Conservation (phyloP, 164 flowering plant species). For the Magnolia changhungtana region DNA sequence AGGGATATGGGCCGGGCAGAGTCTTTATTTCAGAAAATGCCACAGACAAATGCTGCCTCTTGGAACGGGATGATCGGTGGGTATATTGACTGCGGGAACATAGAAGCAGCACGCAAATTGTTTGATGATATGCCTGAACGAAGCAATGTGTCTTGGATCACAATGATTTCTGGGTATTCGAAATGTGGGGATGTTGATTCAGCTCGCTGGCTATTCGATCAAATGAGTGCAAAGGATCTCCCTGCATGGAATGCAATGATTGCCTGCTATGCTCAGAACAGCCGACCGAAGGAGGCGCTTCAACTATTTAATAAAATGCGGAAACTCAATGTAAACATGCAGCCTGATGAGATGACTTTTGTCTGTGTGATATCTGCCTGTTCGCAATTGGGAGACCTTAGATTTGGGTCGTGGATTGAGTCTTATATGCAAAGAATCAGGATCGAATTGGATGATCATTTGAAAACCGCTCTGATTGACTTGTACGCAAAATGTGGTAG, state of each 20-base stretch:
- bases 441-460: constrained; percentile 40
- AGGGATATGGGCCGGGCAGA: constrained; percentile 29
- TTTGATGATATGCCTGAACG: constrained; percentile 39
- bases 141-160: constrained; percentile 37
- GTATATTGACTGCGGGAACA: constrained; percentile 27
- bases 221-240: constrained; percentile 21
- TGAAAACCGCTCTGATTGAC: constrained; percentile 40
- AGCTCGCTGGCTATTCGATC: constrained; percentile 28
- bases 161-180: constrained; percentile 42
- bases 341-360: constrained; percentile 39
- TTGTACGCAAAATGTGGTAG: constrained; percentile 48
- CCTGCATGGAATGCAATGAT: constrained; percentile 42
- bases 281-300: constrained; percentile 38
- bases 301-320: constrained; percentile 33
- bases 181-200: constrained; percentile 33
- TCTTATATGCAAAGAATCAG: constrained; percentile 26
- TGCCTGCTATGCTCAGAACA: constrained; percentile 41
- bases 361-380: constrained; percentile 38
- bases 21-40: constrained; percentile 36
- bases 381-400: constrained; percentile 39
- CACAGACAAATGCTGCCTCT: constrained; percentile 30
- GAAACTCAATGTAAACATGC: constrained; percentile 13
- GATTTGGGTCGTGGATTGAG: constrained; percentile 29
- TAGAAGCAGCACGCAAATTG: constrained; percentile 28
- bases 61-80: constrained; percentile 46